Conservation (phyloP, 2,329 filamentous ascomycete genomes). For the Botrytis porri region DNA sequence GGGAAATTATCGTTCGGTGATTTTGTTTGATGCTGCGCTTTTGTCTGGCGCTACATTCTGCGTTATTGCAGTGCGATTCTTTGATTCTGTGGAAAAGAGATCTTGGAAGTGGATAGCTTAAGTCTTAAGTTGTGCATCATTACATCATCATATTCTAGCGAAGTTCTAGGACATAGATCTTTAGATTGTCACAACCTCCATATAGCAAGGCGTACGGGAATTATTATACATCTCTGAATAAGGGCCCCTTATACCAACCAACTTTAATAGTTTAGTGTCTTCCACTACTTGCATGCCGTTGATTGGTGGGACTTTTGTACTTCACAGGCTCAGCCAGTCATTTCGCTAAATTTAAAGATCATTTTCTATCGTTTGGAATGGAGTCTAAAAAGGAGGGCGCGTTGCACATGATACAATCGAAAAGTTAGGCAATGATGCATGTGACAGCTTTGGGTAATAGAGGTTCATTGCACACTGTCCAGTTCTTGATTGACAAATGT, state of each 20-base stretch:
- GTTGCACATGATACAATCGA: background rate
- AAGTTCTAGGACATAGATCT: background rate
- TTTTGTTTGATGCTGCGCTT: constrained; percentile 41
- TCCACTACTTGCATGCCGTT: background rate
- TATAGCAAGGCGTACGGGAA: background rate
- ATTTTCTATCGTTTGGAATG: background rate
- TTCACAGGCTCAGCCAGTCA: background rate
- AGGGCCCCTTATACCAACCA: background rate
- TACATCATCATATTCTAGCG: background rate
- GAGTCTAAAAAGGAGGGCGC: background rate
- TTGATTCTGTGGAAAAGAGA: constrained; percentile 40
- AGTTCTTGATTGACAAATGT: background rate
- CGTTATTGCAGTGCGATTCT: constrained; percentile 44
- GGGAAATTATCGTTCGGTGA: constrained; percentile 41
- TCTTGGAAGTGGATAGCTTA: constrained; percentile 43
- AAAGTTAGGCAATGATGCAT: background rate
- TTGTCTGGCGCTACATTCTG: constrained; percentile 42
- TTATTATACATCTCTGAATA: background rate
- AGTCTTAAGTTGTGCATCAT: constrained; percentile 23
- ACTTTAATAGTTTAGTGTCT: background rate
- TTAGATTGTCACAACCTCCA: background rate
- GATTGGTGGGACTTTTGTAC: background rate
- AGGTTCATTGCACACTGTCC: background rate
- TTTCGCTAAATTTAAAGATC: background rate
- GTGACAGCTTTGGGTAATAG: background rate